These are phyloP conservation scores for Globisporangium echinulatum DNA, from an alignment of 352 stramenopile species.

Conservation along the genomic window DNA sequence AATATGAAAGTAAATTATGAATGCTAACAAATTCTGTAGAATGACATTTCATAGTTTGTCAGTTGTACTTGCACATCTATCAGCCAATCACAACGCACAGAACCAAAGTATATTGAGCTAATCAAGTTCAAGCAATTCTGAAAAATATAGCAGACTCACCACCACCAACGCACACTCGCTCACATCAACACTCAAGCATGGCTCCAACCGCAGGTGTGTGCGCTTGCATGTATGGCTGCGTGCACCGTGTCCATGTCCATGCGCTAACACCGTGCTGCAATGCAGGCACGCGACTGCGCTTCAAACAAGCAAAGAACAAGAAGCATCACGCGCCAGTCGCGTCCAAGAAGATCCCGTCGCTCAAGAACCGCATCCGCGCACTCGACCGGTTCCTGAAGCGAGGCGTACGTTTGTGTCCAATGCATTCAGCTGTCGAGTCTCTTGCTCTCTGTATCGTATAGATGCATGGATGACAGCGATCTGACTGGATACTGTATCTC, in stretches of 20 bases:
- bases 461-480: no score
- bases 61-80: no score
- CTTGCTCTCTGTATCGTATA: no score
- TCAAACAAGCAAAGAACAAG: slow-evolving; percentile 52
- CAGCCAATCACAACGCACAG: no score
- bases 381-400: slow-evolving; percentile 77
- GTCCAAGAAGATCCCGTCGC: slow-evolving; percentile 64
- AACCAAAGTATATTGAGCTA: no score
- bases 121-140: no score
- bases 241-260: background rate
- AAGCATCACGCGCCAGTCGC: slow-evolving; percentile 26
- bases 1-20: no score
- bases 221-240: background rate
- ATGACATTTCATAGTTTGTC: no score
- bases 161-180: no score
- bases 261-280: background rate
- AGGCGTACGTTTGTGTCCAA: slow-evolving; percentile 21
- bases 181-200: slow-evolving; percentile 15
- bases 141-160: no score
- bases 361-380: slow-evolving; percentile 80
- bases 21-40: no score
- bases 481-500: no score
- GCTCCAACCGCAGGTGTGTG: slow-evolving; percentile 41
- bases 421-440: background rate
- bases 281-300: slow-evolving; percentile 64